phyloP scores from a whole-genome alignment of 345 rosid species.

The Eucalyptus regnans region DNA sequence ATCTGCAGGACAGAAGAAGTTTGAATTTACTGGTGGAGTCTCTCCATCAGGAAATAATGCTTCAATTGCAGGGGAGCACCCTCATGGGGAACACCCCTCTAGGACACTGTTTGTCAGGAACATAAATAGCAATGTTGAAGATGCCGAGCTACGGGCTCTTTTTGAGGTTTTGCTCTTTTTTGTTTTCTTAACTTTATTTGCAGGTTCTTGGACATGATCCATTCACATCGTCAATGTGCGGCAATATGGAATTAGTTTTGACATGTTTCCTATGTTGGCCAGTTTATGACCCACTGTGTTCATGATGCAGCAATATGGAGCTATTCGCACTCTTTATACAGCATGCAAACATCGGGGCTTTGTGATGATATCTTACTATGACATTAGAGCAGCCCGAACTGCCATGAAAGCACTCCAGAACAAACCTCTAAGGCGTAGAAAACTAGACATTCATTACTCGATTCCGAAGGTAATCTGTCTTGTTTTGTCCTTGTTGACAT shows the following conservation, averaged over 20 bases:
- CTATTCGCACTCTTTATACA: constrained; percentile 27
- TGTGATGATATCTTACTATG: constrained; percentile 45
- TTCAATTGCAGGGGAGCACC: constrained; percentile 22
- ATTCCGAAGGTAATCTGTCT: constrained; percentile 29
- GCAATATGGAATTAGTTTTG: not conserved
- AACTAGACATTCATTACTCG: constrained; percentile 42
- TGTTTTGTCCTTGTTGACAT: not conserved
- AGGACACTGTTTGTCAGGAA: constrained; percentile 52
- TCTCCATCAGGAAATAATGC: constrained; percentile 4
- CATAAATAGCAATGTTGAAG: constrained; percentile 38
- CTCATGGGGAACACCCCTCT: constrained; percentile 30
- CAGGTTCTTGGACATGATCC: not conserved
- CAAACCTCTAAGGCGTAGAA: constrained; percentile 17
- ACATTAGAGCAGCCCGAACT: constrained; percentile 40
- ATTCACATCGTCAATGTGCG: not conserved
- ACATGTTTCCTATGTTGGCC: not conserved
- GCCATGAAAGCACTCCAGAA: constrained; percentile 45
- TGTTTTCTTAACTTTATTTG: not conserved
- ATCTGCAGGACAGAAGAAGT: constrained; percentile 4
- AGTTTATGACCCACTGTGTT: not conserved
- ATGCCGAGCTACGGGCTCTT: constrained; percentile 38
- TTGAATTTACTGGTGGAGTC: constrained; percentile 13
- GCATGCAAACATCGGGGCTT: constrained; percentile 46
- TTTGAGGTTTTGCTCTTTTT: constrained; percentile 30
- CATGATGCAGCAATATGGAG: constrained; percentile 35